Base-by-base conservation (phyloP, 331 rosid genomes). In the Cucumis variabilis region DNA sequence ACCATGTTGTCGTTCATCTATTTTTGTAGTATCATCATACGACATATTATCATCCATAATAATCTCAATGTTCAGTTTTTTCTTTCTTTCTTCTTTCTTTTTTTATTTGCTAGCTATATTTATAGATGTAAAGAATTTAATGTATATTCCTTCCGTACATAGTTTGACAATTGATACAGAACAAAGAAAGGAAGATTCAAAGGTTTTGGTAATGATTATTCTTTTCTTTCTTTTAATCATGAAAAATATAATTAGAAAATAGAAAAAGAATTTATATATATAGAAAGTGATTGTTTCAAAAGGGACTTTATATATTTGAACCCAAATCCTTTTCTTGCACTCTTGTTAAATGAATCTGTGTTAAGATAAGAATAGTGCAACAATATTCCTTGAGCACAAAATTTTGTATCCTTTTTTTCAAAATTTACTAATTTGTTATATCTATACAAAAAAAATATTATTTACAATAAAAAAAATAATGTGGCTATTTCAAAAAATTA, bases 171-270 rank as follows among this genome's bases (percentile, higher is more conserved):
- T 44, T 44, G 5, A 17, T 50, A 8, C 12, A 30, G 7, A 77
- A 50, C 83, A 77, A 33, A 77, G 83, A 77, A 77, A 77, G 41
- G 66, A 48, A 77, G 23, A 48, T 77, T 77, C 37, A 77, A 46
- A 23, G 30, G 60, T 37, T 37, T 37, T 74, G n/a, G 55, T 20
- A 41, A 46, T 75, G 8, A 17, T 74, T 2, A 76, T 76, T 76
- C 63, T 76, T 71, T 69, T 71, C 24, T 14, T 76, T n/a, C 25
- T 28, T 75, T 44, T 44, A 11, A 2, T 3, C 15, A 53, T 5
- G 14, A 13, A 7, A 11, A 75, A 74, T 20, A 71, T 71, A 16
- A 33, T 19, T 15, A 33, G 17, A 71, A 9, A 9, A 37, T 33
- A 69, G 21, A 10, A 27, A 69, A 28, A 7, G 6, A 75, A 21